Base-by-base conservation (phyloP, 1,139 yeast genomes). In the Diutina neorugosa region DNA sequence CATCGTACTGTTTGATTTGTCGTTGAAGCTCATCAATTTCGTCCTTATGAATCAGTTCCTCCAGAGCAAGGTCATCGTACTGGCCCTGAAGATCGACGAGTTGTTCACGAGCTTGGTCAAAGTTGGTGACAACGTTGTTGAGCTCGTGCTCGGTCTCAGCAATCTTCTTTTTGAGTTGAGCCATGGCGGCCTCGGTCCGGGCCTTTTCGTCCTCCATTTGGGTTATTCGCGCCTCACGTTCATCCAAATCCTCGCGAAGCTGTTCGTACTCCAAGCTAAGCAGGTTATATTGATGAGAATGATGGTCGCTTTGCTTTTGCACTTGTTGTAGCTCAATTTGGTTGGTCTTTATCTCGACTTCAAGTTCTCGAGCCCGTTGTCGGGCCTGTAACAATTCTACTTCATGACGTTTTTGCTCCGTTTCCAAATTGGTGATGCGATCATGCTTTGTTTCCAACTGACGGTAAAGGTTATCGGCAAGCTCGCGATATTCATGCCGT, bases 1-100 rank as follows among this genome's bases (percentile, higher is more conserved):
- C n/a, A 4, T 25, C 16, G 8, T 44, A 14, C 9, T 14, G 5
- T 8, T 21, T 25, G 25, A 44, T 25, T 25, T 23, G 4, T 19
- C 18, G n/a, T 14, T 44, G 48, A 21, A 44, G 18, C 7, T 44
- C 48, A 44, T 44, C 48, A 21, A 44, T 44, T n/a, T 44, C 48
- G 8, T 21, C 31, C 34, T 44, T 44, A 14, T 44, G 23, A 6
- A 12, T 6, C 31, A n/a, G 16, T 23, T 44, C 48, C n/a, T 44
- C 34, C 23, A 9, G 14, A 5, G 34, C 25, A 25, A 44, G 25
- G 14, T 44, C 48, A 11, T 23, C 31, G 12, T 11, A 44, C 31
- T 44, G 48, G 16, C 25, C 48, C 23, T 20, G 12, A 4, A 44
- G 19, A 6, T 44, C 48, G 12, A 25, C 12, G 7, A 21, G 31